phyloP scores from a whole-genome alignment of 345 rosid genomes.

The Camelina neglecta region DNA sequence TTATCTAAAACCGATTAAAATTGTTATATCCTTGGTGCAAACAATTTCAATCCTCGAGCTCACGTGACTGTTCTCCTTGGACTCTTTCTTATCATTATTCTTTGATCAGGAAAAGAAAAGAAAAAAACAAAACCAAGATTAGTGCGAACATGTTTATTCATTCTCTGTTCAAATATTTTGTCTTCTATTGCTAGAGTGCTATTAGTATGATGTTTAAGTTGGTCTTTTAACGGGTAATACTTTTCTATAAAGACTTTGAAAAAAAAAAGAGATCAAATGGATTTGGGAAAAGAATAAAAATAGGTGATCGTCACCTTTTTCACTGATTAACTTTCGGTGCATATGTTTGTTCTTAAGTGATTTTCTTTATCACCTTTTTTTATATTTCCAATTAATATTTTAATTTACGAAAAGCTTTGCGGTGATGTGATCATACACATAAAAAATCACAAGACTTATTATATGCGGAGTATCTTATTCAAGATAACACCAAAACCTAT shows the following conservation, averaged over 20 bases:
- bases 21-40: slow-evolving; percentile 21
- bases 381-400: background rate
- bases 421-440: slow-evolving; percentile 45
- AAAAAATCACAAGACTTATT: slow-evolving; percentile 37
- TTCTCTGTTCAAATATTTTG: slow-evolving; percentile 1
- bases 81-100: slow-evolving; percentile 9
- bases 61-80: slow-evolving; percentile 33
- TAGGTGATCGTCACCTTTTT: slow-evolving; percentile 38
- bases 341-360: slow-evolving; percentile 41
- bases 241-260: background rate
- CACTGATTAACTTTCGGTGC: slow-evolving; percentile 42
- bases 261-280: slow-evolving; percentile 17
- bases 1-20: slow-evolving; percentile 20
- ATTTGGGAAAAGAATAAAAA: slow-evolving; percentile 5
- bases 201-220: slow-evolving; percentile 12
- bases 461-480: slow-evolving; percentile 40
- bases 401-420: slow-evolving; percentile 30
- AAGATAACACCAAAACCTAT: slow-evolving; percentile 42
- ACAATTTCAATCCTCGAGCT: slow-evolving; percentile 30
- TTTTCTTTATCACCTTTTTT: slow-evolving; percentile 39
- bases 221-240: background rate
- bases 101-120: background rate
- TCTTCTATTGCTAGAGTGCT: background rate
- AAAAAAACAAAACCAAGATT: background rate
- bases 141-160: slow-evolving; percentile 10